These are phyloP conservation scores for Phytophthora colocasiae DNA, from an alignment of 352 stramenopile genomes.

Conservation along the genomic window DNA sequence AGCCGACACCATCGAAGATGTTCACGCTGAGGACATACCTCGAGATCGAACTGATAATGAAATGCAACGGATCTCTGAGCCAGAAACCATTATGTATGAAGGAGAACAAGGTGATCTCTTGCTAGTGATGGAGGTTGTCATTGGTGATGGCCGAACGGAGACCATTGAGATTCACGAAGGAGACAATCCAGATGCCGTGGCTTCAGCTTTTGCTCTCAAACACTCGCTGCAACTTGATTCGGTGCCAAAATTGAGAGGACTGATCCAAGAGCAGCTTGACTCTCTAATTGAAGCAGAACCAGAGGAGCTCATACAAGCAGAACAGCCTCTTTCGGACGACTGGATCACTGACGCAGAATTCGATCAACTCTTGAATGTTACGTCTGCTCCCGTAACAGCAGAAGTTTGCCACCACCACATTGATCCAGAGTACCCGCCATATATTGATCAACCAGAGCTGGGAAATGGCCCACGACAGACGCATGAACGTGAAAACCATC, in stretches of 20 bases:
- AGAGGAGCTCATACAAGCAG: constrained; percentile 16
- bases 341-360: constrained; percentile 16
- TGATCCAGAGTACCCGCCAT: neutral
- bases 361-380: constrained; percentile 14
- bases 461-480: constrained; percentile 6
- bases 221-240: constrained; percentile 61
- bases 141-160: constrained; percentile 69
- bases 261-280: constrained; percentile 71
- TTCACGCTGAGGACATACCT: constrained; percentile 5
- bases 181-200: constrained; percentile 56
- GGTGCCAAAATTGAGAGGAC: constrained; percentile 53
- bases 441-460: constrained; percentile 2
- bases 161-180: constrained; percentile 73
- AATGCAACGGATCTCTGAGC: neutral
- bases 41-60: constrained; percentile 5
- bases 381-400: neutral
- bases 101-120: constrained; percentile 48
- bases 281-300: constrained; percentile 41
- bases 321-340: constrained; percentile 12
- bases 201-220: constrained; percentile 54
- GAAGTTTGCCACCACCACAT: neutral
- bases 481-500: constrained; percentile 54
- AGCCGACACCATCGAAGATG: constrained; percentile 3
- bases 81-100: constrained; percentile 1
- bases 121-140: constrained; percentile 81